phyloP scores from a whole-genome alignment of 352 stramenopile species.

The Globisporangium okanoganense region DNA sequence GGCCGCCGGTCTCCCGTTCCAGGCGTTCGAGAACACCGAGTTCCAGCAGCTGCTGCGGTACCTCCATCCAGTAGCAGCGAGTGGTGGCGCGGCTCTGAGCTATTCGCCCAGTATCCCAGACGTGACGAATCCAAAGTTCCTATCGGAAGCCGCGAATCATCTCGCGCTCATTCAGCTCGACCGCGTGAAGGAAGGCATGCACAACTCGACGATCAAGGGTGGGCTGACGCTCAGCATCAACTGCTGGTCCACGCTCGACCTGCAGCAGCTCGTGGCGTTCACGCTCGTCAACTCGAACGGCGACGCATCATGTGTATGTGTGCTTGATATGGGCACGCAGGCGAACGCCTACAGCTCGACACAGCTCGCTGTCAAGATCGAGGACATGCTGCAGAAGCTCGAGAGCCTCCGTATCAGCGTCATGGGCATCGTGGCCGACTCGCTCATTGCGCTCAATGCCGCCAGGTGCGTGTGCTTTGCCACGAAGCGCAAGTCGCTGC shows the following conservation, averaged over 20 bases:
- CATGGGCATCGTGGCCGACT: conserved; percentile 73
- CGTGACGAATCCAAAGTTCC: conserved; percentile 29
- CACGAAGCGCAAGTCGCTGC: conserved; percentile 35
- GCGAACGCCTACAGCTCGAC: conserved; percentile 23
- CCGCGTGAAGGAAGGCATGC: conserved; percentile 77
- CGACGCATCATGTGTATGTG: conserved; percentile 58
- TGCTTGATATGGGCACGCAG: conserved; percentile 46
- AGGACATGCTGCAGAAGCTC: conserved; percentile 51
- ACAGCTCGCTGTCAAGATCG: conserved; percentile 37
- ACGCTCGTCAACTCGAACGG: conserved; percentile 78
- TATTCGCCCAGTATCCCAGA: background rate
- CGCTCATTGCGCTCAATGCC: conserved; percentile 49
- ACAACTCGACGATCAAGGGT: conserved; percentile 79
- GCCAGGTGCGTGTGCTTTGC: conserved; percentile 42
- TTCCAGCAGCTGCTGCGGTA: conserved; percentile 39
- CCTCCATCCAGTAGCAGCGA: conserved; percentile 13
- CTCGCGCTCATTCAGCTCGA: conserved; percentile 56
- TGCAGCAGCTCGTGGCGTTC: conserved; percentile 70
- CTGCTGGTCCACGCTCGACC: conserved; percentile 58
- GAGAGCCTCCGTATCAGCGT: conserved; percentile 58
- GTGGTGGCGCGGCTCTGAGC: background rate
- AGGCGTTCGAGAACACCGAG: conserved; percentile 34
- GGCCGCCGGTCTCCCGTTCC: conserved; percentile 30
- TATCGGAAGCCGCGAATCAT: conserved; percentile 31
- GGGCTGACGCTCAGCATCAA: conserved; percentile 74